These are phyloP conservation scores for Trichosanthes cucumerina DNA, from an alignment of 306 rosid species.

Conservation along the genomic window DNA sequence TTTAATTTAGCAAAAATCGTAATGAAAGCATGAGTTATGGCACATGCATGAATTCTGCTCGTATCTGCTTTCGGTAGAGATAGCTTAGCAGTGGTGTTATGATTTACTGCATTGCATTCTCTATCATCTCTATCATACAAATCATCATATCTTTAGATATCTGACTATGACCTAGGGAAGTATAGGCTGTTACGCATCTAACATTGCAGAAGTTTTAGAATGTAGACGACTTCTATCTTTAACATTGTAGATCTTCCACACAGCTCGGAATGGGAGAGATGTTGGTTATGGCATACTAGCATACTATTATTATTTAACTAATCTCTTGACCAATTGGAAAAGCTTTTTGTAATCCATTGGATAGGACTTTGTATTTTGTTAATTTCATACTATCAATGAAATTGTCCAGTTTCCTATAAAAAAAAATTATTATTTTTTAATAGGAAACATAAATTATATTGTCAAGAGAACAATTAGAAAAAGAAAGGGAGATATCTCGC, in stretches of 20 bases:
- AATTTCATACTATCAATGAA: too few relatives aligned
- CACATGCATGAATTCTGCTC: not conserved
- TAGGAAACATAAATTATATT: not conserved
- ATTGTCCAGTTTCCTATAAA: too few relatives aligned
- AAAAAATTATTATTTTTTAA: too few relatives aligned
- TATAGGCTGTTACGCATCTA: not conserved
- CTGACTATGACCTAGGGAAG: not conserved
- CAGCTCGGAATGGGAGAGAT: not conserved
- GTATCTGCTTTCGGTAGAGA: not conserved
- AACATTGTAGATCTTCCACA: not conserved
- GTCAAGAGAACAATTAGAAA: not conserved
- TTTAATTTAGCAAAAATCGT: not conserved
- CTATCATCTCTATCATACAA: not conserved
- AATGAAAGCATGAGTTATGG: not conserved
- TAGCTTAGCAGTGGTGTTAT: not conserved
- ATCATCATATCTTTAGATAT: not conserved
- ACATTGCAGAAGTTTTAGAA: not conserved
- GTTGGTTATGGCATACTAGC: not conserved
- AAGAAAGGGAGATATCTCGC: not conserved
- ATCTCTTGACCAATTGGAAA: too few relatives aligned
- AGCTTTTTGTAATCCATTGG: too few relatives aligned
- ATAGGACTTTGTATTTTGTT: too few relatives aligned
- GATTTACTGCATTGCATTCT: not conserved
- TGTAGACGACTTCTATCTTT: not conserved
- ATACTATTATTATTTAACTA: not conserved